phyloP scores from a whole-genome alignment of 2,329 filamentous ascomycete genomes.

The Ramichloridium luteum region DNA sequence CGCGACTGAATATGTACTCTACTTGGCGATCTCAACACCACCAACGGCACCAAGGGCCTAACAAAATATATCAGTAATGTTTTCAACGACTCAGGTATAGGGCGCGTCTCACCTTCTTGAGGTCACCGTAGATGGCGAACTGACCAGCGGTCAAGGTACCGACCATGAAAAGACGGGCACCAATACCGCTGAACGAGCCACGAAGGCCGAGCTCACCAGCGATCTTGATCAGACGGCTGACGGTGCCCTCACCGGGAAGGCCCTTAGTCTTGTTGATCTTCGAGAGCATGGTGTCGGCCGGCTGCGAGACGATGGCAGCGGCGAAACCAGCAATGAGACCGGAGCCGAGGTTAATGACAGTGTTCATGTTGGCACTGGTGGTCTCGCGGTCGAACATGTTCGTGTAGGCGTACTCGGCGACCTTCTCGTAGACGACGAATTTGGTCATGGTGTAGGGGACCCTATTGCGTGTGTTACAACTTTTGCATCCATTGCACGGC shows the following conservation, averaged over 20 bases:
- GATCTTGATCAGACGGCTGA: conserved; percentile 74
- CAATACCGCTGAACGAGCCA: conserved; percentile 69
- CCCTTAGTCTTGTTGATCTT: conserved; percentile 96
- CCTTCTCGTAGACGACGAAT: conserved; percentile 90
- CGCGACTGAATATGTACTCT: too few species aligned
- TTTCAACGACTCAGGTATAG: neutral
- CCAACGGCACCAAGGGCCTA: conserved; percentile 51
- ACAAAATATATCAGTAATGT: conserved; percentile 10
- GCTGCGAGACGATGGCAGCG: conserved; percentile 76
- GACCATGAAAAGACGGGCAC: conserved; percentile 65
- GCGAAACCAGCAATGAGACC: conserved; percentile 81
- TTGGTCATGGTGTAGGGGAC: conserved; percentile 91
- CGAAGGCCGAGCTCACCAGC: conserved; percentile 66
- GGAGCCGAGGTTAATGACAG: conserved; percentile 69
- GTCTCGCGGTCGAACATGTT: conserved; percentile 55
- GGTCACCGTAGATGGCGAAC: conserved; percentile 78
- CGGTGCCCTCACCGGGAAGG: conserved; percentile 72
- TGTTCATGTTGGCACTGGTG: conserved; percentile 58
- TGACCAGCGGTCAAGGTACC: conserved; percentile 67
- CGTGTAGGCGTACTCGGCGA: conserved; percentile 58
- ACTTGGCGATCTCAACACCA: conserved; percentile 56
- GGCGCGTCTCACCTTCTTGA: conserved; percentile 44
- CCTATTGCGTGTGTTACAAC: conserved; percentile 32
- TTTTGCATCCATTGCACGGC: neutral
- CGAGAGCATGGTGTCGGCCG: conserved; percentile 84